Conservation (phyloP, 1,284 basidiomycete species). For the Tilletia setariae region DNA sequence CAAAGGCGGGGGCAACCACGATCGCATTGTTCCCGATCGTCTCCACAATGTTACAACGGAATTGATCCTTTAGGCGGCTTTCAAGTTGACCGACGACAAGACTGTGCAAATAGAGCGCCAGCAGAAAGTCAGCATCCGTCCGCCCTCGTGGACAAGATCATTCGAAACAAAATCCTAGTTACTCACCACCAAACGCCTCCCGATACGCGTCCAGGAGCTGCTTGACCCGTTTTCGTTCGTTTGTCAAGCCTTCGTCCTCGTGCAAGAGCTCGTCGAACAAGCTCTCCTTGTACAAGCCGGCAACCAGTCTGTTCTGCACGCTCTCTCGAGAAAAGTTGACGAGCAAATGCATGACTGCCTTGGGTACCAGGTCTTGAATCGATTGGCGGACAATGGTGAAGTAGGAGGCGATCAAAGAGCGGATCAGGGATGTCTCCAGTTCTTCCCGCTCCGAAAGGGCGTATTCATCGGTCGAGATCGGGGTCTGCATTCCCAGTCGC, state of each 20-base stretch:
- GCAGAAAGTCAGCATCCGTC: not conserved
- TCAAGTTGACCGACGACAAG: slow-evolving; percentile 41
- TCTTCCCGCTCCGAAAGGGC: slow-evolving; percentile 75
- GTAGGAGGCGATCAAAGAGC: slow-evolving; percentile 89
- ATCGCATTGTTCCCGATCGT: too few relatives aligned
- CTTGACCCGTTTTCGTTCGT: slow-evolving; percentile 89
- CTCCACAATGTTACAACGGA: too few relatives aligned
- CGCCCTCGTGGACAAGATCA: not conserved
- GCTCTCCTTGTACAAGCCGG: slow-evolving; percentile 74
- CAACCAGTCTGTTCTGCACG: slow-evolving; percentile 91
- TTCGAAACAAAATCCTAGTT: slow-evolving; percentile 12
- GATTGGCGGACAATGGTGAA: slow-evolving; percentile 93
- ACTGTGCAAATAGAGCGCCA: slow-evolving; percentile 18
- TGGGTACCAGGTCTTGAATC: slow-evolving; percentile 95
- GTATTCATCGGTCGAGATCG: slow-evolving; percentile 63
- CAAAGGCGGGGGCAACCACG: too few relatives aligned
- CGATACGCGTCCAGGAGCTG: slow-evolving; percentile 92
- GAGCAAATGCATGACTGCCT: slow-evolving; percentile 65
- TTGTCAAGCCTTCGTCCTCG: slow-evolving; percentile 91
- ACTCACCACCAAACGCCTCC: slow-evolving; percentile 70
- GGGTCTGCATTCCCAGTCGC: slow-evolving; percentile 57
- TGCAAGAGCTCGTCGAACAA: slow-evolving; percentile 85
- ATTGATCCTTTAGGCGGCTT: slow-evolving; percentile 20
- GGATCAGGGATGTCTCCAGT: slow-evolving; percentile 92
- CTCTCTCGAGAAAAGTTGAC: slow-evolving; percentile 95